Conservation (phyloP, 2,329 filamentous ascomycete genomes). For the Whalleya microplaca region DNA sequence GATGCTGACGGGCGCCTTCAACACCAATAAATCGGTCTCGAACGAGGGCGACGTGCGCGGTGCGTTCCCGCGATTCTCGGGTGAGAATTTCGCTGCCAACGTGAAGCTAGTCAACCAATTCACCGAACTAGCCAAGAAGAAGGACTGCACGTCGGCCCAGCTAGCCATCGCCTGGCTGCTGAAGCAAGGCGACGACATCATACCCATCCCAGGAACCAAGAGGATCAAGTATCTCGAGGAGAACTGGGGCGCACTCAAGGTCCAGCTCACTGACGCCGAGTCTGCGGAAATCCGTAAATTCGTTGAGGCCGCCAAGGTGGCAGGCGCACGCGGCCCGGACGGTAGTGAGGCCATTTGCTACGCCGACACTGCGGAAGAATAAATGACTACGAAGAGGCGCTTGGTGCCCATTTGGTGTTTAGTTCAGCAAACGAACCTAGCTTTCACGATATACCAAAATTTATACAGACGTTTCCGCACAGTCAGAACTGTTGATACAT, state of each 20-base stretch:
- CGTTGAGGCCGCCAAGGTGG: no score
- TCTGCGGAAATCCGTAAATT: no score
- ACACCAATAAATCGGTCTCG: constrained; percentile 46
- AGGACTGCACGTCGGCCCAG: constrained; percentile 49
- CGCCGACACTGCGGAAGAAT: no score
- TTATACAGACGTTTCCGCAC: no score
- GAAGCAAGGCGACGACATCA: constrained; percentile 22
- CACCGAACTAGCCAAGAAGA: constrained; percentile 45
- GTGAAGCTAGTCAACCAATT: constrained; percentile 48
- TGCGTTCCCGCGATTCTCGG: constrained; percentile 39
- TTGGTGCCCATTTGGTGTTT: no score
- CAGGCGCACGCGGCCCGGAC: no score
- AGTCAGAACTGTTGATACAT: no score
- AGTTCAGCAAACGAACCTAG: no score
- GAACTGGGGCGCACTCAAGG: constrained; percentile 24
- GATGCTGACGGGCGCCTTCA: constrained; percentile 51
- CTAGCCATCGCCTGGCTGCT: constrained; percentile 55
- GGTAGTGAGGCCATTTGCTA: no score
- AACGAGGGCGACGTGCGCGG: constrained; percentile 42
- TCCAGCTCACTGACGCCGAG: neutral
- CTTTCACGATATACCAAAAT: no score
- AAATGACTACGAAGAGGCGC: no score
- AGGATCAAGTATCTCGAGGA: constrained; percentile 23
- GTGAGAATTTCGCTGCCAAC: constrained; percentile 51
- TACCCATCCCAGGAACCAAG: constrained; percentile 26